Percentiles rank a stretch among this genome's conserved stretches.
These are phyloP conservation scores for Polyporus arcularius DNA, from an alignment of 768 basidiomycete species.

Conservation along the genomic window DNA sequence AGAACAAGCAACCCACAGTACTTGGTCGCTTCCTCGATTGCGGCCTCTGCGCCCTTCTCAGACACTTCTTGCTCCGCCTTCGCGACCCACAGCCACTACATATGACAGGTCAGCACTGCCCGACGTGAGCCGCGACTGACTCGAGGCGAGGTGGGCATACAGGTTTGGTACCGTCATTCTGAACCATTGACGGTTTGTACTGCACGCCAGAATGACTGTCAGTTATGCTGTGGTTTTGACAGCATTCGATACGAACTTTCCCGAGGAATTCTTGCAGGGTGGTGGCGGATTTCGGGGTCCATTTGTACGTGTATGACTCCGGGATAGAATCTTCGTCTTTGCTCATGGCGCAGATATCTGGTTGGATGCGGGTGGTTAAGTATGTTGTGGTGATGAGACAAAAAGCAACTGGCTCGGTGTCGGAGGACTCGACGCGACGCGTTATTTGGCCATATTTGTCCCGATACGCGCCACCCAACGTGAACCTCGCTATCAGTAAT, in stretches of 20 bases:
- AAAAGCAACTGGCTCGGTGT: background rate
- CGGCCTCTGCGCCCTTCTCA: slow-evolving; percentile 27
- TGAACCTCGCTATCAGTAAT: background rate
- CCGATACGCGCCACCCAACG: slow-evolving; percentile 15
- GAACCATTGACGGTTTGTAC: slow-evolving; percentile 79
- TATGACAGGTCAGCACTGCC: background rate
- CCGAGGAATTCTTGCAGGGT: slow-evolving; percentile 53
- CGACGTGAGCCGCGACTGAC: slow-evolving; percentile 23
- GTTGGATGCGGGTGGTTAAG: background rate
- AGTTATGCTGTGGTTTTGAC: background rate
- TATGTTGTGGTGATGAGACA: background rate
- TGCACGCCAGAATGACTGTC: slow-evolving; percentile 27
- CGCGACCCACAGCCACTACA: slow-evolving; percentile 68
- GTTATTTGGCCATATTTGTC: slow-evolving; percentile 21
- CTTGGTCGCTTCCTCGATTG: slow-evolving; percentile 46
- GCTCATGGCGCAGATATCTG: background rate
- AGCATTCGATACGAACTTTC: slow-evolving; percentile 42
- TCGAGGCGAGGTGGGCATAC: background rate
- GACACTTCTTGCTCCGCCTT: slow-evolving; percentile 9
- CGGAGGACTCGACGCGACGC: slow-evolving; percentile 8
- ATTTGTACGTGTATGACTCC: slow-evolving; percentile 49
- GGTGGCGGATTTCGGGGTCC: slow-evolving; percentile 44
- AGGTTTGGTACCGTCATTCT: slow-evolving; percentile 78
- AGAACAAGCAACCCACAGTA: slow-evolving; percentile 39
- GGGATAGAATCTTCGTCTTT: slow-evolving; percentile 45